phyloP scores from a whole-genome alignment of 1,139 yeast species.

The Kluyveromyces sp. region DNA sequence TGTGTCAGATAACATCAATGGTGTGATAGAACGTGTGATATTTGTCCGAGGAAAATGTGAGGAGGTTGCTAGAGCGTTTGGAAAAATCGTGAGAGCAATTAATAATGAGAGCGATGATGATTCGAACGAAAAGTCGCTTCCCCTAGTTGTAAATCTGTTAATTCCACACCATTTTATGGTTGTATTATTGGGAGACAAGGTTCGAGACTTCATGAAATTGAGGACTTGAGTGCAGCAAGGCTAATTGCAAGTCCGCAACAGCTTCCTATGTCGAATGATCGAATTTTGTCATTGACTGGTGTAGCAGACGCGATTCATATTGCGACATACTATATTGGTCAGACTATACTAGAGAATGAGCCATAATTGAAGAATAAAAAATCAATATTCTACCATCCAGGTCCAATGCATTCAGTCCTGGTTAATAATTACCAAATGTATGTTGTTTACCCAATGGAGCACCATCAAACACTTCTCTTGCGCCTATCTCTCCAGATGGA shows the following conservation, averaged over 20 bases:
- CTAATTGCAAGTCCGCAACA: conserved; percentile 70
- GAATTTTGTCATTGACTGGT: conserved; percentile 65
- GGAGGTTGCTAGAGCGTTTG: conserved; percentile 77
- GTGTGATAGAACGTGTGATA: conserved; percentile 70
- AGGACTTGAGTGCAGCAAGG: conserved; percentile 74
- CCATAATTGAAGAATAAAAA: conserved; percentile 44
- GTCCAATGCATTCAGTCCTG: conserved; percentile 29
- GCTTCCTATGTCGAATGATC: conserved; percentile 73
- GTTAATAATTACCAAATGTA: conserved; percentile 14
- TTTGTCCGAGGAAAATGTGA: conserved; percentile 73
- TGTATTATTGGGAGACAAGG: conserved; percentile 79
- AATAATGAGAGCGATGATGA: conserved; percentile 61
- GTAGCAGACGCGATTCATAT: conserved; percentile 85
- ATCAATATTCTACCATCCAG: conserved; percentile 59
- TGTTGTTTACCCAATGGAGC: conserved; percentile 4
- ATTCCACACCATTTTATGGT: conserved; percentile 76
- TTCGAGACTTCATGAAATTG: conserved; percentile 68
- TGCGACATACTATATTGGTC: conserved; percentile 68
- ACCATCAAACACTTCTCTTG: not conserved
- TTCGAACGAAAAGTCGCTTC: conserved; percentile 34
- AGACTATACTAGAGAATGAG: conserved; percentile 55
- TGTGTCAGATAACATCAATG: conserved; percentile 71
- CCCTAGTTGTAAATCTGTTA: conserved; percentile 51
- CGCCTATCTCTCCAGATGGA: not conserved
- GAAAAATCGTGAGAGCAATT: conserved; percentile 60